phyloP scores from a whole-genome alignment of 1,284 basidiomycete genomes.

The Nidula niveotomentosa region DNA sequence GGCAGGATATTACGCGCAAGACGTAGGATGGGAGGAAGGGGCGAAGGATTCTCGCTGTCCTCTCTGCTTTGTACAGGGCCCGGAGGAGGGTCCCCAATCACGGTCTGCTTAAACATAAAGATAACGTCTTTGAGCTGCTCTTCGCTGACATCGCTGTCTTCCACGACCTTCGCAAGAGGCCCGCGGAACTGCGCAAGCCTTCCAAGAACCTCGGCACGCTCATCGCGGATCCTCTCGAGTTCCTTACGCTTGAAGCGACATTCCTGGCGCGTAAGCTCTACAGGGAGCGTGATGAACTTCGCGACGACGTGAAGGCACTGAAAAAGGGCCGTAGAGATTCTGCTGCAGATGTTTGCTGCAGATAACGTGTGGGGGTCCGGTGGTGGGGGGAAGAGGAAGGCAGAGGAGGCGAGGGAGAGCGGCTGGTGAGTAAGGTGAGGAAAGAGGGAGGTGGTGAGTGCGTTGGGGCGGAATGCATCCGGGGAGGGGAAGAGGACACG shows the following conservation, averaged over 20 bases:
- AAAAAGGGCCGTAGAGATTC: background rate
- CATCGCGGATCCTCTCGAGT: constrained; percentile 60
- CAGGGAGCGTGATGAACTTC: constrained; percentile 29
- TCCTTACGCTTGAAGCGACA: constrained; percentile 57
- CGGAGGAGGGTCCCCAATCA: background rate
- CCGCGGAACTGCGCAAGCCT: constrained; percentile 53
- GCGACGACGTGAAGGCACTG: background rate
- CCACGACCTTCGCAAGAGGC: constrained; percentile 25
- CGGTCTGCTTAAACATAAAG: background rate
- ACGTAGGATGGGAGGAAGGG: background rate
- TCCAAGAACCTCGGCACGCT: constrained; percentile 64
- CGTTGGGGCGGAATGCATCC: constrained; percentile 40
- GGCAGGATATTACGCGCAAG: constrained; percentile 15
- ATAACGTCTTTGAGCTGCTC: background rate
- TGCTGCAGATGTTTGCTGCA: background rate
- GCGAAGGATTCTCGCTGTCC: constrained; percentile 7
- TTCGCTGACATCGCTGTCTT: background rate
- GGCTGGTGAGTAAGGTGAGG: constrained; percentile 47
- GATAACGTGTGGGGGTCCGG: background rate
- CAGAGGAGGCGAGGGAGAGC: constrained; percentile 17
- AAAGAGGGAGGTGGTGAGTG: constrained; percentile 57
- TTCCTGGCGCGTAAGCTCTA: constrained; percentile 62
- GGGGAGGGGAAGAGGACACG: constrained; percentile 46
- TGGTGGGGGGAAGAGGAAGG: constrained; percentile 8
- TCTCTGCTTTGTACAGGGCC: constrained; percentile 4